Percentiles rank a stretch among this genome's conserved stretches.
Evolutionary conservation across 495 filamentous ascomycete genomes (phyloP).

Genomic region (Penicillium bialowiezense): DNA sequence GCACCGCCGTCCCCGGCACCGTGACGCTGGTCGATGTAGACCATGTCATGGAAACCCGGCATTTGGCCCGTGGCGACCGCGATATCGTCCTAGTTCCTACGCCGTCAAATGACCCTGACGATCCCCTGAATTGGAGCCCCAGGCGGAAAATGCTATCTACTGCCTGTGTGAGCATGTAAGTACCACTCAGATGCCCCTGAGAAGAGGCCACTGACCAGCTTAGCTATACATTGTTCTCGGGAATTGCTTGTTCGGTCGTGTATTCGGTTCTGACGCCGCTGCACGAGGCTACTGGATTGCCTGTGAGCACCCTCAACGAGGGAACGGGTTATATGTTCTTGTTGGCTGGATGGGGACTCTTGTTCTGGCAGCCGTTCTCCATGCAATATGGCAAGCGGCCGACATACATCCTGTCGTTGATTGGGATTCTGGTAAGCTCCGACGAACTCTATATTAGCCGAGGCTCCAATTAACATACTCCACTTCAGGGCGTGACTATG

Average conservation of each 20-base stretch:
- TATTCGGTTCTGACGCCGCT: constrained; percentile 62
- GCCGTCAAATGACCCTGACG: constrained; percentile 56
- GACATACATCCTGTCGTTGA: constrained; percentile 56
- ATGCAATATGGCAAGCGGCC: constrained; percentile 66
- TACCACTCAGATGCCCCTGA: not conserved
- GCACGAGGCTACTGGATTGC: constrained; percentile 52
- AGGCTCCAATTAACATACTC: not conserved
- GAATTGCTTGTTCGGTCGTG: constrained; percentile 57
- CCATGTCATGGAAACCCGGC: constrained; percentile 42
- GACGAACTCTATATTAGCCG: not conserved
- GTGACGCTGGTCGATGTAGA: constrained; percentile 54
- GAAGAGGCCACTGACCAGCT: not conserved
- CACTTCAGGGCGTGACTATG: constrained; percentile 28
- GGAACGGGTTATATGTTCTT: constrained; percentile 67
- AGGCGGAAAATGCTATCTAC: constrained; percentile 54
- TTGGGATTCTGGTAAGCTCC: constrained; percentile 47
- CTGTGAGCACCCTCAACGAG: constrained; percentile 51
- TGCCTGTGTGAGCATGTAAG: constrained; percentile 44
- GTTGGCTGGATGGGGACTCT: constrained; percentile 58
- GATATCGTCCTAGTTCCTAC: constrained; percentile 60
- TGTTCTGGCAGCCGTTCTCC: constrained; percentile 69
- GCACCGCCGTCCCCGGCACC: constrained; percentile 49
- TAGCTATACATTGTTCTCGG: constrained; percentile 58
- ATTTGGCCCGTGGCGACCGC: constrained; percentile 34
- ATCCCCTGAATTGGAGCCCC: constrained; percentile 61